These are phyloP conservation scores for Kodamaea sp. DNA, from an alignment of 1,139 yeast species.

Conservation along the genomic window DNA sequence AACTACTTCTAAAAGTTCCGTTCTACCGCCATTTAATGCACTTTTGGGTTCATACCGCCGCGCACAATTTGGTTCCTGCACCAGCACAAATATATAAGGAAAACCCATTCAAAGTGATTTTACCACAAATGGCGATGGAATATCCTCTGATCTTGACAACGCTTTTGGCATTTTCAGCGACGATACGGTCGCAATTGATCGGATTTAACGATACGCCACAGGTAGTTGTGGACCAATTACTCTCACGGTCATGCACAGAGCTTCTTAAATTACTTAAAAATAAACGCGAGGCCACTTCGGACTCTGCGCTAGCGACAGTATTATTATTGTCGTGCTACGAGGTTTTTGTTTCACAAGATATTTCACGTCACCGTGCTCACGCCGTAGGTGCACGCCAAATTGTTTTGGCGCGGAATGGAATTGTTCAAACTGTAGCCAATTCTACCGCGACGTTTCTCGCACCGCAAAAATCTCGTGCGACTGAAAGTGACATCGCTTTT, in stretches of 20 bases:
- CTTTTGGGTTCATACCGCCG: constrained; percentile 61
- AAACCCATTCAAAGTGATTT: constrained; percentile 63
- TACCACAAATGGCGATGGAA: constrained; percentile 69
- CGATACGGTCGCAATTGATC: constrained; percentile 39
- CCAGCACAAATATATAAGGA: constrained; percentile 54
- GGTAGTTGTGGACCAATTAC: constrained; percentile 46
- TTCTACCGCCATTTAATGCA: constrained; percentile 58
- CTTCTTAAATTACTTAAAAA: constrained; percentile 51
- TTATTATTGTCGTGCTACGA: constrained; percentile 62
- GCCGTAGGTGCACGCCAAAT: constrained; percentile 68
- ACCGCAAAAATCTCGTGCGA: constrained; percentile 2
- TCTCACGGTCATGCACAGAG: constrained; percentile 56
- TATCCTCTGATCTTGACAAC: constrained; percentile 58
- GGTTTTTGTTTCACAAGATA: constrained; percentile 46
- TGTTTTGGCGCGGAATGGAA: constrained; percentile 51
- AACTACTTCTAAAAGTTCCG: constrained; percentile 54
- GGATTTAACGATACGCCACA: constrained; percentile 37
- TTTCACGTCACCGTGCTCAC: constrained; percentile 61
- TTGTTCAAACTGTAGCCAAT: constrained; percentile 1
- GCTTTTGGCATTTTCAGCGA: constrained; percentile 64
- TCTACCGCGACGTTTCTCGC: neutral
- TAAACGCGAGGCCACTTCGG: constrained; percentile 53
- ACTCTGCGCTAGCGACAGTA: constrained; percentile 65
- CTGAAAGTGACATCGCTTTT: constrained; percentile 46
- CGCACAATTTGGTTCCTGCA: constrained; percentile 65